Conservation (phyloP, 73 alveolate species). For the Stentor coeruleus region DNA sequence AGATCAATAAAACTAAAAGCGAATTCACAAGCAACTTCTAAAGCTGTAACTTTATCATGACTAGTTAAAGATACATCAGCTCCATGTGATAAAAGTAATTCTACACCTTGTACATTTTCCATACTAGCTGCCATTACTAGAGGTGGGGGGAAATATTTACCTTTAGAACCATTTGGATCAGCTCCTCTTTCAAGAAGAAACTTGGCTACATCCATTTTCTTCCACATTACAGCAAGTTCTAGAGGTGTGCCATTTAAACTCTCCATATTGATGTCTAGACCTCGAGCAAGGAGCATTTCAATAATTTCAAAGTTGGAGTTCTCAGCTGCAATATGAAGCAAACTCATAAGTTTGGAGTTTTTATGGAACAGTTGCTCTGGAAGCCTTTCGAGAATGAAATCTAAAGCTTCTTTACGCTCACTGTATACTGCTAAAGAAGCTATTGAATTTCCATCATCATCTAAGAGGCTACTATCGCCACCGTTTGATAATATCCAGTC, state of each 20-base stretch:
- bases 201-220: not conserved
- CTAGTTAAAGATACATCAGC: not conserved
- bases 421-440: not conserved
- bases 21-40: conserved; percentile 22
- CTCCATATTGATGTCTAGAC: not conserved
- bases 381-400: not conserved
- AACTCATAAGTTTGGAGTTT: not conserved
- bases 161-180: conserved; percentile 4
- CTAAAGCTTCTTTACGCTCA: not conserved
- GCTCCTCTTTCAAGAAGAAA: conserved; percentile 8
- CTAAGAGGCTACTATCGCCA: not conserved
- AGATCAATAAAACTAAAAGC: not conserved
- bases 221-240: conserved; percentile 13
- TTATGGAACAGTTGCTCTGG: not conserved
- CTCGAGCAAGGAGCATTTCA: not conserved
- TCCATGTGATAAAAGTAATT: not conserved
- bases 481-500: conserved; percentile 11
- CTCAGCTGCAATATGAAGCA: conserved; percentile 18
- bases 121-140: conserved; percentile 13
- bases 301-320: not conserved
- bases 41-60: not conserved
- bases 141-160: conserved; percentile 14
- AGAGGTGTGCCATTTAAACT: conserved; percentile 20
- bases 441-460: not conserved
- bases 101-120: not conserved